Percentiles rank a stretch among this genome's conserved stretches.
Evolutionary conservation across 768 basidiomycete species (phyloP).

Genomic region (Agaricus bisporus): DNA sequence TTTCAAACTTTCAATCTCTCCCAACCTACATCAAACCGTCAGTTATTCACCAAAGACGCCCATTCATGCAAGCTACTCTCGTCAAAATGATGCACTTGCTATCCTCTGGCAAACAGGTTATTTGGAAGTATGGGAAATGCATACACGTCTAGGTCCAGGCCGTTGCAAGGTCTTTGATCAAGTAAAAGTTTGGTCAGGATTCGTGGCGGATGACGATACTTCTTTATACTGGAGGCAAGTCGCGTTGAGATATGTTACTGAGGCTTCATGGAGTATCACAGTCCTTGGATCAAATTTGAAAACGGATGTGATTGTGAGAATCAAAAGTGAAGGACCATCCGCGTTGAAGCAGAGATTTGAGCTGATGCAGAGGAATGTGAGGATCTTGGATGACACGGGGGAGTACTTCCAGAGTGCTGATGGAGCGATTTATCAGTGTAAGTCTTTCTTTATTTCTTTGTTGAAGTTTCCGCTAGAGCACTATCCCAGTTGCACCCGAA

Average conservation of each 20-base stretch:
- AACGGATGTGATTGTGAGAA: constrained; percentile 28
- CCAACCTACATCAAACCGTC: constrained; percentile 14
- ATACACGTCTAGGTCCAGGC: constrained; percentile 54
- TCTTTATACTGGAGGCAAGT: constrained; percentile 29
- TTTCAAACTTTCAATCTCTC: constrained; percentile 30
- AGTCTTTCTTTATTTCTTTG: constrained; percentile 8
- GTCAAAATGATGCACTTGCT: constrained; percentile 50
- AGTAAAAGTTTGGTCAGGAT: constrained; percentile 28
- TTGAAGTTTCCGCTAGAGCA: neutral
- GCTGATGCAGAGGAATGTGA: constrained; percentile 38
- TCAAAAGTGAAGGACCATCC: constrained; percentile 16
- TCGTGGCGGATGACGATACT: constrained; percentile 14
- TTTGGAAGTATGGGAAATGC: constrained; percentile 64
- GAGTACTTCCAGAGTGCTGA: constrained; percentile 32
- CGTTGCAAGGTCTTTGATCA: constrained; percentile 58
- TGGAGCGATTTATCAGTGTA: constrained; percentile 47
- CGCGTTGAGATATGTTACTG: constrained; percentile 10
- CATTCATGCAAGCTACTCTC: constrained; percentile 59
- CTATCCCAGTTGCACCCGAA: constrained; percentile 13
- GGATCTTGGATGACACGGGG: constrained; percentile 33
- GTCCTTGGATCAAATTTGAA: constrained; percentile 33
- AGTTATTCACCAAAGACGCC: constrained; percentile 36
- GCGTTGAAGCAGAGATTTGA: constrained; percentile 14
- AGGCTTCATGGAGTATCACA: constrained; percentile 20
- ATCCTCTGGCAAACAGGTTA: constrained; percentile 67